Evolutionary conservation across 2,329 filamentous ascomycete genomes (phyloP).

Genomic region (Venturia oleaginea): DNA sequence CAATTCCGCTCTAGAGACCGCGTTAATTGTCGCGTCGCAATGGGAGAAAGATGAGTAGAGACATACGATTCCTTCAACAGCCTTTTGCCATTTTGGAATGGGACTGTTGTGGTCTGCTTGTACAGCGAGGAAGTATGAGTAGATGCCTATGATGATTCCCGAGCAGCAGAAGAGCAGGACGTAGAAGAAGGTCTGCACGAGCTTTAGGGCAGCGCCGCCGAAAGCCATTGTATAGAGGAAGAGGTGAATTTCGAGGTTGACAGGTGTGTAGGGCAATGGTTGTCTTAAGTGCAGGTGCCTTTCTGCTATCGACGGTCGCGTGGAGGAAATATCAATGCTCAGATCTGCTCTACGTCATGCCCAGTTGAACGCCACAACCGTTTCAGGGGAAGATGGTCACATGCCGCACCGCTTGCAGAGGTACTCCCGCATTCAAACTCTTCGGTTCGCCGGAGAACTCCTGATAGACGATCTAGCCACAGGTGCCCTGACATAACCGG

Average conservation of each 20-base stretch:
- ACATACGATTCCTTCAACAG: slow-evolving; percentile 46
- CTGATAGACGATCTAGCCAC: not conserved
- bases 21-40: not conserved
- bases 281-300: not conserved
- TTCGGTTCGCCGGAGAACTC: not conserved
- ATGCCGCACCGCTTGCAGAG: not conserved
- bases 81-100: slow-evolving; percentile 59
- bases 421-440: not conserved
- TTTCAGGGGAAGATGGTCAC: not conserved
- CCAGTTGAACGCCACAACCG: not conserved
- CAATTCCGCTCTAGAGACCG: slow-evolving; percentile 58
- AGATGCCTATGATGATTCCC: slow-evolving; percentile 63
- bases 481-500: not conserved
- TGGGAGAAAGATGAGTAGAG: too few species aligned
- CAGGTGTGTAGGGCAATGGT: not conserved
- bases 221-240: slow-evolving; percentile 41
- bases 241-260: not conserved
- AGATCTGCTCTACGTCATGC: not conserved
- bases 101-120: slow-evolving; percentile 53
- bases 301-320: not conserved
- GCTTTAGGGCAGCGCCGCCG: slow-evolving; percentile 56
- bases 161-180: slow-evolving; percentile 63
- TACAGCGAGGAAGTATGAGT: slow-evolving; percentile 75
- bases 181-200: slow-evolving; percentile 62
- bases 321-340: not conserved